These are phyloP conservation scores for Hymenoscyphus repandus DNA, from an alignment of 2,329 filamentous ascomycete species.

Conservation along the genomic window DNA sequence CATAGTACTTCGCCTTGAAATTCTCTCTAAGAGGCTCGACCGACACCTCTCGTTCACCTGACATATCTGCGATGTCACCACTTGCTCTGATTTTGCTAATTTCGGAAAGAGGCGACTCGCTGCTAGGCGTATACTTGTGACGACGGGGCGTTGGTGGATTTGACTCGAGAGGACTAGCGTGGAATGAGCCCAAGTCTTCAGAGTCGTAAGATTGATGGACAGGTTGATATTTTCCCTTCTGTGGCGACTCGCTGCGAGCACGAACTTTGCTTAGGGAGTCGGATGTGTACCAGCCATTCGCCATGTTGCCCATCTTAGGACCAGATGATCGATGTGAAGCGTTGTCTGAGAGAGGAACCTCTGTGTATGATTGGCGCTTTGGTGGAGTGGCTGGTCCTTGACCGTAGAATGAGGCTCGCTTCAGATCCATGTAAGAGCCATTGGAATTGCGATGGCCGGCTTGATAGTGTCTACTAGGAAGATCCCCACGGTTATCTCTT, in stretches of 20 bases:
- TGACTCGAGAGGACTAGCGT: conserved; percentile 48
- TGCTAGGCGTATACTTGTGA: conserved; percentile 15
- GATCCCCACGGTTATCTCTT: conserved; percentile 48
- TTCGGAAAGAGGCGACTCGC: conserved; percentile 36
- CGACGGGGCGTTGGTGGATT: conserved; percentile 39
- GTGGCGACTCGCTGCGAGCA: conserved; percentile 23
- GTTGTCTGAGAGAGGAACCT: conserved; percentile 43
- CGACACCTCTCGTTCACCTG: conserved; percentile 8
- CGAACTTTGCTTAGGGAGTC: conserved; percentile 29
- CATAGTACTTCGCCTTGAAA: conserved; percentile 55
- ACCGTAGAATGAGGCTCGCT: conserved; percentile 38
- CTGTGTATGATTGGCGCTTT: conserved; percentile 29
- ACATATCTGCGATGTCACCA: conserved; percentile 41
- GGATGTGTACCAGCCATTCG: conserved; percentile 26
- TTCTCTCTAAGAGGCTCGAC: conserved; percentile 19
- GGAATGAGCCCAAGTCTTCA: conserved; percentile 27
- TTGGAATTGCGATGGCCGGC: conserved; percentile 39
- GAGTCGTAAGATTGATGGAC: conserved; percentile 38
- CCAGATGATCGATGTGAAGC: conserved; percentile 18
- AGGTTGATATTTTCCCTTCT: conserved; percentile 25
- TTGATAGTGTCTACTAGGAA: conserved; percentile 53
- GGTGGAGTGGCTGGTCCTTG: conserved; percentile 12
- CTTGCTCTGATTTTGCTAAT: conserved; percentile 34
- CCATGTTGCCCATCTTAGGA: conserved; percentile 4
- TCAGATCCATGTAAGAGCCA: conserved; percentile 42